These are phyloP conservation scores for Orobanche coerulescens DNA, from an alignment of 257 asterid species.

Conservation along the genomic window DNA sequence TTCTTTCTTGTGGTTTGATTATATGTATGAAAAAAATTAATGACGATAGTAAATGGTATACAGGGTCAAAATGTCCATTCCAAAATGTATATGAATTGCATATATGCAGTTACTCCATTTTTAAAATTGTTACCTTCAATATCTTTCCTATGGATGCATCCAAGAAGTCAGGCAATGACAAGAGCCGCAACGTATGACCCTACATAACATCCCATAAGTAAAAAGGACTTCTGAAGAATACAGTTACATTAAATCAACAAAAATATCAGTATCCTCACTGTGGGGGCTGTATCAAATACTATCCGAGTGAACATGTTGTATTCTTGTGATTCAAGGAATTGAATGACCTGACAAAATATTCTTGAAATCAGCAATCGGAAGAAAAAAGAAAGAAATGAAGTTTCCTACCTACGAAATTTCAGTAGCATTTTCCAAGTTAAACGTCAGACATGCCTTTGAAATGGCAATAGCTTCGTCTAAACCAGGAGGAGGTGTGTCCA, in stretches of 20 bases:
- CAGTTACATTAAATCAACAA: conserved; percentile 11
- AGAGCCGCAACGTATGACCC: conserved; percentile 91
- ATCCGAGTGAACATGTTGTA: conserved; percentile 93
- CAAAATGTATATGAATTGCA: not conserved
- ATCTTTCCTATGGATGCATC: conserved; percentile 97
- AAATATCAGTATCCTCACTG: conserved; percentile 49
- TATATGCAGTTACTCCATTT: conserved; percentile 1
- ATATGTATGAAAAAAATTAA: no score
- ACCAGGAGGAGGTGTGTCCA: conserved; percentile 99
- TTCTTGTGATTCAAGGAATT: conserved; percentile 83
- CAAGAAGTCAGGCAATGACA: conserved; percentile 92
- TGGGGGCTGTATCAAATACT: conserved; percentile 97
- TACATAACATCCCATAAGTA: conserved; percentile 32
- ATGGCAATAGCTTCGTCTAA: conserved; percentile 97
- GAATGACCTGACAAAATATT: conserved; percentile 68
- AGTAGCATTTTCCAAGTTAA: conserved; percentile 14
- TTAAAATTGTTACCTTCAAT: conserved; percentile 55
- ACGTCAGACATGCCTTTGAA: conserved; percentile 60
- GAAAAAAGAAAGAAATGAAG: not conserved
- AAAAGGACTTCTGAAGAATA: conserved; percentile 10
- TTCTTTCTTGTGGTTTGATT: no score
- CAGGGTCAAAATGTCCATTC: no score
- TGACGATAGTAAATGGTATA: no score
- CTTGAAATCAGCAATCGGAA: conserved; percentile 28
- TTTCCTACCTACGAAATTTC: conserved; percentile 10